Conservation (phyloP, 2,329 filamentous ascomycete species). For the Colletotrichum gloeosporioides region DNA sequence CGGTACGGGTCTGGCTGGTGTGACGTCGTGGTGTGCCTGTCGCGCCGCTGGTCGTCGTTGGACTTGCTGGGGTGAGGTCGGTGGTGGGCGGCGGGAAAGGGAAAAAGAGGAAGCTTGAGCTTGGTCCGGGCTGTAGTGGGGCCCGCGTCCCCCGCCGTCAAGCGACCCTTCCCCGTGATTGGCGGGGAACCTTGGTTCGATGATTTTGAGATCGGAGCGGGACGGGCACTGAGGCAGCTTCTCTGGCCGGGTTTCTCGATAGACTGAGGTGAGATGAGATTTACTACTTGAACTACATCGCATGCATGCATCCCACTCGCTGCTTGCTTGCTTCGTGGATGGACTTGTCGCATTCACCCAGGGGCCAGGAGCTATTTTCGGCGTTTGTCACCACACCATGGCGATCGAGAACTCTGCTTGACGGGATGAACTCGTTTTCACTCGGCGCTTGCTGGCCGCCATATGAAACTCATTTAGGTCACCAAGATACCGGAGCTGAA, state of each 20-base stretch:
- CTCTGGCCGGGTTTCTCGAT: not conserved
- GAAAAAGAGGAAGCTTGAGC: constrained; percentile 16
- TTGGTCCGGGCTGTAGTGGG: constrained; percentile 17
- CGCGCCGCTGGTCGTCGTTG: not conserved
- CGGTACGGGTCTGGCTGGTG: not conserved
- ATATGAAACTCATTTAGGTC: not conserved
- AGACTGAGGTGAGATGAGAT: not conserved
- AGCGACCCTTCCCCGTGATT: constrained; percentile 9
- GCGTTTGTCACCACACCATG: not conserved
- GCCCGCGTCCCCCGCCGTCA: not conserved
- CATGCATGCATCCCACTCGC: not conserved
- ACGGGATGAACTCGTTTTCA: not conserved
- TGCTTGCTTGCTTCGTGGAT: not conserved
- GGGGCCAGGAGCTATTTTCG: not conserved
- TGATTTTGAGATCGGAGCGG: not conserved
- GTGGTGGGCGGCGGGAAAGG: not conserved
- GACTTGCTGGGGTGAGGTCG: not conserved
- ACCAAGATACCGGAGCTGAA: not conserved
- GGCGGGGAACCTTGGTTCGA: not conserved
- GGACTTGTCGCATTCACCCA: not conserved
- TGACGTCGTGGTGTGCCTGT: constrained; percentile 15
- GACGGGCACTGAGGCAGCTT: not conserved
- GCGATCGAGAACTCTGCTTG: not conserved
- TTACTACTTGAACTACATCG: not conserved
- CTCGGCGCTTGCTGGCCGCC: not conserved